A percentile compares a stretch with the other conserved stretches of the same genome.
These are phyloP conservation scores for Neohortaea acidophila DNA, from an alignment of 495 filamentous ascomycete genomes.

Conservation along the genomic window DNA sequence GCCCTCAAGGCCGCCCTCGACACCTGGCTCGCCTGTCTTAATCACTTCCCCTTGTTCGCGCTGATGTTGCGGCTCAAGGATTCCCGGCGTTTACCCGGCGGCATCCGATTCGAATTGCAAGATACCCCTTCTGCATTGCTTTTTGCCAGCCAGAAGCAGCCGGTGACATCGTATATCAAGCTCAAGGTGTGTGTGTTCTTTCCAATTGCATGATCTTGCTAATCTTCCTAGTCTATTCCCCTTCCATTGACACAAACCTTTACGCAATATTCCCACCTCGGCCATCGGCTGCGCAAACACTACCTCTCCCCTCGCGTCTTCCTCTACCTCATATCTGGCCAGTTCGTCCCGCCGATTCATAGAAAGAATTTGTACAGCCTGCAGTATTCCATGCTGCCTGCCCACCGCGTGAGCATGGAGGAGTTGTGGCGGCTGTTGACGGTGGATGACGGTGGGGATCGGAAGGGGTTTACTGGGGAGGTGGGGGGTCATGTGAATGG, in stretches of 20 bases:
- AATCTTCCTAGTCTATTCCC: conserved; percentile 54
- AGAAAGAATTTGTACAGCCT: conserved; percentile 88
- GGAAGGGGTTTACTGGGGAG: background rate
- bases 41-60: conserved; percentile 96
- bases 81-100: conserved; percentile 73
- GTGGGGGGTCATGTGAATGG: conserved; percentile 7
- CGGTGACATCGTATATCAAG: conserved; percentile 50
- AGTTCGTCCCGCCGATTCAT: conserved; percentile 75
- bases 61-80: conserved; percentile 95
- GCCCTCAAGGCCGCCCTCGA: conserved; percentile 78
- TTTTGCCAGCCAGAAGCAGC: background rate
- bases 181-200: conserved; percentile 44
- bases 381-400: conserved; percentile 96
- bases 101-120: conserved; percentile 79
- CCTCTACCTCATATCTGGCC: conserved; percentile 72
- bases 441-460: conserved; percentile 8
- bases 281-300: conserved; percentile 80
- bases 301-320: conserved; percentile 82
- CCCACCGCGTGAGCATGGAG: conserved; percentile 55
- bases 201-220: background rate
- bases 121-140: conserved; percentile 40
- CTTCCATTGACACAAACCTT: conserved; percentile 87
- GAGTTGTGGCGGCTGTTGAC: conserved; percentile 77
- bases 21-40: conserved; percentile 80
- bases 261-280: conserved; percentile 91